phyloP scores from a whole-genome alignment of 192 early-diverging fungal genomes.

The Coemansia sp. region DNA sequence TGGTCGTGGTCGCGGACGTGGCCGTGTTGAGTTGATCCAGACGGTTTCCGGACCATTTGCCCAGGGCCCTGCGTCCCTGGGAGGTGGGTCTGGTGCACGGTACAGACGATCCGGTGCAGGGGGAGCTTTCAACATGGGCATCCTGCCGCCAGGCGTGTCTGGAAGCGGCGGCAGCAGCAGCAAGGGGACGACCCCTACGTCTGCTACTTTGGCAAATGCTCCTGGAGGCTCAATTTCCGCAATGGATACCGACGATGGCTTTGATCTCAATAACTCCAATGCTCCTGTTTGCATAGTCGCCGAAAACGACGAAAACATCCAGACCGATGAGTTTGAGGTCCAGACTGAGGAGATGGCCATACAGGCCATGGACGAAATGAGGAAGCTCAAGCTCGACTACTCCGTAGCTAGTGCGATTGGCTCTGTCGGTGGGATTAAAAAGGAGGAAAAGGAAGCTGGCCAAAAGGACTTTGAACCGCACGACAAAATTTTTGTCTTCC shows the following conservation, averaged over 20 bases:
- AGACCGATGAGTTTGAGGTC: constrained; percentile 22
- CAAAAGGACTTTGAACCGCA: constrained; percentile 11
- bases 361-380: constrained; percentile 22
- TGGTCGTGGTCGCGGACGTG: constrained; percentile 8
- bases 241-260: neutral
- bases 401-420: constrained; percentile 11
- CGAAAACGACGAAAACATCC: constrained; percentile 22
- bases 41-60: constrained; percentile 40
- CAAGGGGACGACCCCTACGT: neutral
- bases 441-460: neutral
- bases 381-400: constrained; percentile 18
- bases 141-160: constrained; percentile 1
- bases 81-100: neutral
- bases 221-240: neutral
- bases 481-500: constrained; percentile 31
- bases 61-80: constrained; percentile 40
- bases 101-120: neutral
- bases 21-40: constrained; percentile 25
- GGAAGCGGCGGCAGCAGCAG: neutral
- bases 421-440: neutral
- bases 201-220: neutral
- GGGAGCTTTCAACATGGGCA: constrained; percentile 1
- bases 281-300: constrained; percentile 15
- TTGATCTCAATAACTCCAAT: neutral
- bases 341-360: constrained; percentile 52